A percentile compares a stretch with the other conserved stretches of the same genome.
phyloP scores from a whole-genome alignment of 2,329 filamentous ascomycete species.

The Talaromyces amestolkiae region DNA sequence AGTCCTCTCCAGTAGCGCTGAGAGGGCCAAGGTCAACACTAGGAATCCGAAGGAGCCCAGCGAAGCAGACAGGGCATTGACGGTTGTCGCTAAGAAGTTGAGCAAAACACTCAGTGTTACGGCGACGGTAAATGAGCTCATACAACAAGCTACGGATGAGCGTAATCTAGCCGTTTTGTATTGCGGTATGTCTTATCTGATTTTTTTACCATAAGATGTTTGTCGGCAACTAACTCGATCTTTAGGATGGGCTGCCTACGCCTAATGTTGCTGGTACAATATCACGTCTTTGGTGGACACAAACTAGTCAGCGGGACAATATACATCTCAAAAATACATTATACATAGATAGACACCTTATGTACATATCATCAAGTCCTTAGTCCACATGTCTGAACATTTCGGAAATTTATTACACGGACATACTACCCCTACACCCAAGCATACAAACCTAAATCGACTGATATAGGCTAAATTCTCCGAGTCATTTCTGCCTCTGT shows the following conservation, averaged over 20 bases:
- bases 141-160: slow-evolving; percentile 93
- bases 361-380: background rate
- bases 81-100: slow-evolving; percentile 93
- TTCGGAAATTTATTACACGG: background rate
- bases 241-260: slow-evolving; percentile 54
- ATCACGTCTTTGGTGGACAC: background rate
- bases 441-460: background rate
- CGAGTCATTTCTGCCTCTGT: too few species aligned
- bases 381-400: background rate
- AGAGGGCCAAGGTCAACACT: slow-evolving; percentile 2
- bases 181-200: slow-evolving; percentile 59
- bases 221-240: background rate
- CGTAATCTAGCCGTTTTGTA: slow-evolving; percentile 88
- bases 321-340: background rate
- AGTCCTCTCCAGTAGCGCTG: slow-evolving; percentile 6
- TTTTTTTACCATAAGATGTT: background rate
- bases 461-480: too few species aligned
- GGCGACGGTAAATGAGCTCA: slow-evolving; percentile 94
- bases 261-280: slow-evolving; percentile 22
- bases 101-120: slow-evolving; percentile 90
- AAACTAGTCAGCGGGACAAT: background rate
- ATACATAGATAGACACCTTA: background rate
- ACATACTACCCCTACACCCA: background rate
- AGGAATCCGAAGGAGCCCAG: slow-evolving; percentile 52
- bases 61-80: slow-evolving; percentile 88